Percentiles rank a stretch among this genome's conserved stretches.
phyloP scores from a whole-genome alignment of 139 green algal genomes.

The Tetratostichococcus sp. region DNA sequence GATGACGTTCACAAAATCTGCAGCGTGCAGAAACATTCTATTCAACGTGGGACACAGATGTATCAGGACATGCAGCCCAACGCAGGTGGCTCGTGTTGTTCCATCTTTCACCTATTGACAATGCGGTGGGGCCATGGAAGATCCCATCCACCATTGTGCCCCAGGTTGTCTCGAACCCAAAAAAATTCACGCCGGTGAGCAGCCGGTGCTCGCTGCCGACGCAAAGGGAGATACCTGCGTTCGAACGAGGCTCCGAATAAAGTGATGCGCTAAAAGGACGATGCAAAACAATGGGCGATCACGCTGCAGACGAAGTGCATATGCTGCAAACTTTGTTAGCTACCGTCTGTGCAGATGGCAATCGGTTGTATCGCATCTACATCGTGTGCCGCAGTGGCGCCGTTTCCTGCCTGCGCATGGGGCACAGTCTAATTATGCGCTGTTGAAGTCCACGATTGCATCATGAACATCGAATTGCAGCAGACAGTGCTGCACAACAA shows the following conservation, averaged over 20 bases:
- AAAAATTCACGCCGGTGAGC: background rate
- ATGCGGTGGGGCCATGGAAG: background rate
- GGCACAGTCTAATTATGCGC: too few species aligned
- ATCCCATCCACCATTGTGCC: background rate
- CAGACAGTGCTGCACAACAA: too few species aligned
- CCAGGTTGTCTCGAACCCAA: background rate
- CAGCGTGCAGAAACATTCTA: background rate
- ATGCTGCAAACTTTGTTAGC: too few species aligned
- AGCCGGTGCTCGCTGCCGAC: background rate
- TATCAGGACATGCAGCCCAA: background rate
- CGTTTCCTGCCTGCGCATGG: too few species aligned
- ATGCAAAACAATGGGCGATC: too few species aligned
- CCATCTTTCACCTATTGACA: background rate
- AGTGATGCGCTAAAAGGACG: too few species aligned
- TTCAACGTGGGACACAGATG: background rate
- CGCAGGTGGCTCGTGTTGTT: too few species aligned
- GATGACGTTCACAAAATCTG: conserved; percentile 45
- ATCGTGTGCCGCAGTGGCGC: background rate
- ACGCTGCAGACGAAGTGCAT: too few species aligned
- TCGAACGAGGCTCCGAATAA: too few species aligned
- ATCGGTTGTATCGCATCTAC: background rate
- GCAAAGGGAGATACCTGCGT: background rate
- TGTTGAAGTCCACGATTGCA: too few species aligned
- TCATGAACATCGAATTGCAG: too few species aligned
- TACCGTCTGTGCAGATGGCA: background rate